Evolutionary conservation across 2,329 filamentous ascomycete species (phyloP), one percentile per base, ranked within the genome.

Genomic region (Fusarium multiceps): DNA sequence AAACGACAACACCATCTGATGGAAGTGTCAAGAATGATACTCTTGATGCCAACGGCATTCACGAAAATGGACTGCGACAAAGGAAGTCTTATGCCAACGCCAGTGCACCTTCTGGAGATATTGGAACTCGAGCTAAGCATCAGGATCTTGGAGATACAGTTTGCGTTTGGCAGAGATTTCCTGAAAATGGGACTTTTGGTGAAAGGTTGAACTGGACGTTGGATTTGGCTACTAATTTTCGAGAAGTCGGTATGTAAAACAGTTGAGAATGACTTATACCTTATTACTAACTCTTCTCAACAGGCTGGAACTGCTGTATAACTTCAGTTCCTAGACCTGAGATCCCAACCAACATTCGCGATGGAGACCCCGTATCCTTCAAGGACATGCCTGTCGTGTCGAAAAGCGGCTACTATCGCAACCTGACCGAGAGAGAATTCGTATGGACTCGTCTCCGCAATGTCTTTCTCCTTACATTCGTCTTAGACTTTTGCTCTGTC

Each of bases 401-500:
- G 9, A 75, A 73, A 16, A 78, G 82, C 32, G 88, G 88, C 25
- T 86, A 82, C 72, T 74, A 75, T 54, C 81, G 83, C 23, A 80
- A 78, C 60, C 71, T 78, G 7, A 85, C 83, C 7, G 79, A 81
- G 37, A 72, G 71, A 23, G 74, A 81, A 5, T 84, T 90, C 45
- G 59, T 90, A 42, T 77, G 79, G 58, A 71, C 75, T 18, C 83
- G 84, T 27, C 63, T 89, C 13, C 59, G 78, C 11, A 81, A 75
- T 8, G 80, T 90, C n/a, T 57, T 87, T 4, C 59, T 85, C 40
- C 83, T 84, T 68, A 96, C 93, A 76, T 68, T 96, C 14, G 65
- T 87, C 10, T 82, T 97, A 11, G 95, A 98, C 78, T 61, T 89
- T 9, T 78, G 93, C 55, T 92, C 92, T 74, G 85, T 89, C 3